A percentile compares a stretch with the other conserved stretches of the same genome.
These are phyloP conservation scores for Monilinia vaccinii-corymbosi DNA, from an alignment of 2,329 filamentous ascomycete genomes.

Conservation along the genomic window DNA sequence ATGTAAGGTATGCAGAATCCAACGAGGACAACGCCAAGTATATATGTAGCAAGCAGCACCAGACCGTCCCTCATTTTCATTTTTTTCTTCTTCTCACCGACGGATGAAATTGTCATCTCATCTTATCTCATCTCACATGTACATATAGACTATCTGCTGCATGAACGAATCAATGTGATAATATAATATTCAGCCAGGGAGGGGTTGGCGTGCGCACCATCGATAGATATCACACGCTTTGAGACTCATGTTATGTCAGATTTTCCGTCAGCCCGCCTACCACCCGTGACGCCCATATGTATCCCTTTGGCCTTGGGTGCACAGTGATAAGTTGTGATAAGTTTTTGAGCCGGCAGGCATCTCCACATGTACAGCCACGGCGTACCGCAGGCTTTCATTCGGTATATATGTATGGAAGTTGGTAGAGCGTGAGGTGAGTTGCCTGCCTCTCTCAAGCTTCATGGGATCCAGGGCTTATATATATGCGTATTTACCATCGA, in stretches of 20 bases:
- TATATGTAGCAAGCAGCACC: no score
- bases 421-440: not conserved
- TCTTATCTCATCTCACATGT: no score
- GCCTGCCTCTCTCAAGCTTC: not conserved
- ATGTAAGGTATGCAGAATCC: not conserved
- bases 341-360: not conserved
- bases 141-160: no score
- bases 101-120: constrained; percentile 1
- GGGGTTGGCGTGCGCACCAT: not conserved
- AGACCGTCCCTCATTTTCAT: no score
- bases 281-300: no score
- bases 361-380: not conserved
- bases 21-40: not conserved
- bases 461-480: no score
- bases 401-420: not conserved
- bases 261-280: not conserved
- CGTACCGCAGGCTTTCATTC: not conserved
- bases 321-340: no score
- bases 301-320: not conserved
- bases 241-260: constrained; percentile 1
- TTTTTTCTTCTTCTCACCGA: not conserved
- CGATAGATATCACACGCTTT: not conserved
- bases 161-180: not conserved
- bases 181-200: not conserved
- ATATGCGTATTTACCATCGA: no score